Percentiles rank a stretch among this genome's conserved stretches.
Evolutionary conservation across 148 eudicot genomes (phyloP).

Genomic region (Rhododendron simsii): DNA sequence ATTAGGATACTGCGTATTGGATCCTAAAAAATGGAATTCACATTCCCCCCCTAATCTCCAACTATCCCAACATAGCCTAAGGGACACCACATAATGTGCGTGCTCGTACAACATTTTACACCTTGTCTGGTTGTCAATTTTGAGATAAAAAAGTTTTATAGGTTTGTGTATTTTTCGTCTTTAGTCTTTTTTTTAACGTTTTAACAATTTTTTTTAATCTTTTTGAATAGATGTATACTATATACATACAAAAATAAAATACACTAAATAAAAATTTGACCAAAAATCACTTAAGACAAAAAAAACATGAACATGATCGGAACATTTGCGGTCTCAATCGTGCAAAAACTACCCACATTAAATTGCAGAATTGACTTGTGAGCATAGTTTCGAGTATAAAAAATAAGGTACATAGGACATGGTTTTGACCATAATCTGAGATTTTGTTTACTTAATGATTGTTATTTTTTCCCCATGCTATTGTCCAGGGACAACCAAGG

Average conservation of each 20-base stretch:
- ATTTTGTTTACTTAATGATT: not conserved
- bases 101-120: not conserved
- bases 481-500: constrained; percentile 28
- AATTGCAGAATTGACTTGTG: not conserved
- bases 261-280: no score
- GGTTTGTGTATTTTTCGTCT: not conserved
- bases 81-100: not conserved
- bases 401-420: not conserved
- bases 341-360: not conserved
- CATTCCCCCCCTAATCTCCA: not conserved
- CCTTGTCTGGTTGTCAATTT: not conserved
- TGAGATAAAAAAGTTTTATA: no score
- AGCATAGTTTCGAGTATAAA: not conserved
- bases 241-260: not conserved
- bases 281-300: not conserved
- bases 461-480: not conserved
- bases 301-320: not conserved
- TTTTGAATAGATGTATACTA: not conserved
- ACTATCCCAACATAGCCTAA: not conserved
- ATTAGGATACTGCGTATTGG: not conserved
- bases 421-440: not conserved
- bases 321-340: not conserved
- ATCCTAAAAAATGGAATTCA: not conserved
- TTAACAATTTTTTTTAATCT: not conserved
- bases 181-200: not conserved